Base-by-base conservation (phyloP, 352 stramenopile genomes). In the Globisporangium cylindrosporum region DNA sequence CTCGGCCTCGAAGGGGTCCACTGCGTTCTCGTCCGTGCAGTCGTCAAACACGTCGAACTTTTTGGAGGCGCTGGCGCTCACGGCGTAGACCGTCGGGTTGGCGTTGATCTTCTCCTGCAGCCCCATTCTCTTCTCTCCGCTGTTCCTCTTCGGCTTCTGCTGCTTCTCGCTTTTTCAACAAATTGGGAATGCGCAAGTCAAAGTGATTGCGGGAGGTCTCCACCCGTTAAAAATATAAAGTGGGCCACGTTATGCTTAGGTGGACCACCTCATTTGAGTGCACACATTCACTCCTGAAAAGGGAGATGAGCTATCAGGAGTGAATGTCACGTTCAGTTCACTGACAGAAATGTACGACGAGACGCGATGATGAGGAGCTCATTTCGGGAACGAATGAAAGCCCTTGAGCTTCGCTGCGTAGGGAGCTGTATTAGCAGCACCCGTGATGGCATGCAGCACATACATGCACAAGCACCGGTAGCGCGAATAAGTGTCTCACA, bases 11-110 rank as follows among this genome's bases (percentile, higher is more conserved):
- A 95, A 95, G 48, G 83, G 82, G 59, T 97, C 89, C 2, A 80
- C 67, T n/a, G 67, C 71, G 15, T 91, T 73, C 57, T 95, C 86
- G 60, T 95, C 81, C 29, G 78, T 72, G 43, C 25, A n/a, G 22
- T 70, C 74, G 54, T 87, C 76, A 58, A 88, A 81, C 51, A 82
- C 75, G 49, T 92, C 75, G 66, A 85, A 90, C 68, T 91, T 90
- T 71, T 85, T 84, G 43, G 71, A 71, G 32, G 70, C 73, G 32
- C 79, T 73, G 27, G 82, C 76, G 51, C 76, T 77, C 43, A 95
- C 82, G 18, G 88, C 86, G 78, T 95, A 95, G 56, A 95, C 88
- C 32, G 86, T 95, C 79, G 88, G 88, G 73, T 95, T 95, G 49
- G 88, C 88, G 77, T 95, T 95, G 70, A 93, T 91, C 80, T 95